phyloP scores from a whole-genome alignment of 2,329 filamentous ascomycete species.

The Fusarium scirpi region DNA sequence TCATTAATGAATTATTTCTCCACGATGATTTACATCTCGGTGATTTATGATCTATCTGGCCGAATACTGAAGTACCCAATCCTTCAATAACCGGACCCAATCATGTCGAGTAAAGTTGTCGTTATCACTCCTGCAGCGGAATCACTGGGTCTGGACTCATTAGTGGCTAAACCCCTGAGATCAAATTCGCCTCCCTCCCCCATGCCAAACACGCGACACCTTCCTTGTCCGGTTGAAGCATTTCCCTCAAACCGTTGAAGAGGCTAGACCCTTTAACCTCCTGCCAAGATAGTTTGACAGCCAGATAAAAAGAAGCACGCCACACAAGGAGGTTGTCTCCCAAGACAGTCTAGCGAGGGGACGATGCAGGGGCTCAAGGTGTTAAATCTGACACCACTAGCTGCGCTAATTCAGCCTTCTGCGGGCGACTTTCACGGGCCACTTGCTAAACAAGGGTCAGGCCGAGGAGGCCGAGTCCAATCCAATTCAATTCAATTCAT shows the following conservation, averaged over 20 bases:
- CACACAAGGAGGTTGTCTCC: conserved; percentile 1
- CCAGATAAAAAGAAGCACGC: conserved; percentile 2
- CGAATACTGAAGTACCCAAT: not conserved
- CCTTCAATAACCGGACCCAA: not conserved
- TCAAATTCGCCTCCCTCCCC: not conserved
- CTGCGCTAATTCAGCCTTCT: not conserved
- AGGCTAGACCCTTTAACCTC: not conserved
- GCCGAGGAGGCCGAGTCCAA: conserved; percentile 14
- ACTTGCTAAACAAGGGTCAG: conserved; percentile 7
- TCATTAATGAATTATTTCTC: too few relatives aligned
- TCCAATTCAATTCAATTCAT: not conserved
- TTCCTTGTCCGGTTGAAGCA: conserved; percentile 14
- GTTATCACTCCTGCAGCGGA: not conserved
- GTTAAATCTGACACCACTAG: conserved; percentile 2
- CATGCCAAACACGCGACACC: conserved; percentile 22
- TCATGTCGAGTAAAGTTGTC: conserved; percentile 5
- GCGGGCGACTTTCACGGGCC: not conserved
- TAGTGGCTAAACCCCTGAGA: not conserved
- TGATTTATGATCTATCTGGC: not conserved
- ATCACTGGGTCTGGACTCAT: conserved; percentile 15
- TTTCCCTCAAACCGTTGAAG: not conserved
- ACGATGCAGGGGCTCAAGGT: not conserved
- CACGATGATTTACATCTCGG: not conserved
- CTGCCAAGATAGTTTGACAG: conserved; percentile 16
- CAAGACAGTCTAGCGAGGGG: not conserved